Evolutionary conservation across 108 stramenopile genomes (phyloP), one percentile per base, ranked within the genome.

Genomic region (Schizochytrium sp.): DNA sequence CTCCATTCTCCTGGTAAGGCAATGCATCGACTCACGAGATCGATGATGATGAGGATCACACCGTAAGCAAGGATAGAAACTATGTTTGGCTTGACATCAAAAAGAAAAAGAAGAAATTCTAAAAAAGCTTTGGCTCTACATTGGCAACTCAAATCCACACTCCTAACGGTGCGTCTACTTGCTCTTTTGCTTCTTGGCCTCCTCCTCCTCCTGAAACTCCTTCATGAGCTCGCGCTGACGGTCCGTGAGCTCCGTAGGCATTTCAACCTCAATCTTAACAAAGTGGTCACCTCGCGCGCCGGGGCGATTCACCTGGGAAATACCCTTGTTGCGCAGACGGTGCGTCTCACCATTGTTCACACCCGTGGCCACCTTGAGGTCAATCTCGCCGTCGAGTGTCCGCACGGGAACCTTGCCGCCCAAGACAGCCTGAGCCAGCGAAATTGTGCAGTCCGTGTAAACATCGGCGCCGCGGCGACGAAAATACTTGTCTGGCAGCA

Each of bases 351-450:
- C 97, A 16, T 96, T 95, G 94, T 97, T 97, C 16, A 95, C 93
- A 57, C 98, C 98, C 90, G 95, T 93, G 5, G 98, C 97, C 59
- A 99, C 91, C 72, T 97, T 98, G 72, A 99, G 93, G 87, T 98
- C 97, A 0, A 98, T 98, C 90, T 95, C 96, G 21, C 99, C 98
- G 23, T 95, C 94, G 63, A 99, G 92, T 14, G 98, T 99, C 28
- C 93, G 94, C 25, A 99, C 97, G 88, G 98, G 97, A 14, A 98
- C 95, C 44, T 93, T 97, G 72, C 97, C 96, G 57, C 99, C 98
- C 25, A 99, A 90, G 60, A 96, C 93, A 43, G 96, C 97, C 89
- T 98, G 95, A 43, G 92, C 89, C 21, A 97, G 93, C 44, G 96
- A 95, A 16, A 95, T 92, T 83, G 95, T 94, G 4, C 94, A 95